phyloP scores from a whole-genome alignment of 108 stramenopile genomes.

The Hondaea fermentalgiana region DNA sequence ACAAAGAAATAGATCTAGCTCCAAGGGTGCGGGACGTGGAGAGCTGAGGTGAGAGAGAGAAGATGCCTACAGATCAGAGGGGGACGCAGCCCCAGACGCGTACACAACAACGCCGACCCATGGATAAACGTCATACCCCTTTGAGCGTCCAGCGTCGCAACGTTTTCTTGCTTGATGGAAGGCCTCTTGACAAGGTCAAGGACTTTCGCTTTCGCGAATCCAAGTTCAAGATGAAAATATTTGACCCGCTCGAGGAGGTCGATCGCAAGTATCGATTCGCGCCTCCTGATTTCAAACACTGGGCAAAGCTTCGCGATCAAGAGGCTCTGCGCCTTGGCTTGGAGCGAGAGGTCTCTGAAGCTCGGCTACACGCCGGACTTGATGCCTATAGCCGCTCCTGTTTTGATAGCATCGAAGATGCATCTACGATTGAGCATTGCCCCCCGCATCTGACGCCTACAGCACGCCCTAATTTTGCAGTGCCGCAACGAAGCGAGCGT shows the following conservation, averaged over 20 bases:
- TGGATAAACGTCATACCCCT: not conserved
- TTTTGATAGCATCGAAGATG: not conserved
- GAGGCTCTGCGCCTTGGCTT: not conserved
- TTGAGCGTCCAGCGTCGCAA: not conserved
- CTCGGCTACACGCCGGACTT: not conserved
- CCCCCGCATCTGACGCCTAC: not conserved
- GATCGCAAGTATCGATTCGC: not conserved
- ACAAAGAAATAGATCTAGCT: no score
- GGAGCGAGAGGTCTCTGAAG: not conserved
- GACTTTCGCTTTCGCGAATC: constrained; percentile 1
- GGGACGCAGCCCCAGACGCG: no score
- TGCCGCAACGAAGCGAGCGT: not conserved
- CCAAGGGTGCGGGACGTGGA: no score
- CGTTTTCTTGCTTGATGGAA: not conserved
- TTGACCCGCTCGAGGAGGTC: not conserved
- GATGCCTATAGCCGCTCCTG: not conserved
- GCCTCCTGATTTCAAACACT: not conserved
- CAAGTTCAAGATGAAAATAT: constrained; percentile 2
- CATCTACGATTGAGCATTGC: not conserved
- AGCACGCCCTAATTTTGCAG: not conserved
- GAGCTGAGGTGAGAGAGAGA: no score
- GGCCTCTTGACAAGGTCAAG: not conserved
- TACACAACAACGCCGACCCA: no score
- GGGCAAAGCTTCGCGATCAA: not conserved
- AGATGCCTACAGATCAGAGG: no score